phyloP scores from a whole-genome alignment of 2,329 filamentous ascomycete genomes.

The Colletotrichum shisoi region DNA sequence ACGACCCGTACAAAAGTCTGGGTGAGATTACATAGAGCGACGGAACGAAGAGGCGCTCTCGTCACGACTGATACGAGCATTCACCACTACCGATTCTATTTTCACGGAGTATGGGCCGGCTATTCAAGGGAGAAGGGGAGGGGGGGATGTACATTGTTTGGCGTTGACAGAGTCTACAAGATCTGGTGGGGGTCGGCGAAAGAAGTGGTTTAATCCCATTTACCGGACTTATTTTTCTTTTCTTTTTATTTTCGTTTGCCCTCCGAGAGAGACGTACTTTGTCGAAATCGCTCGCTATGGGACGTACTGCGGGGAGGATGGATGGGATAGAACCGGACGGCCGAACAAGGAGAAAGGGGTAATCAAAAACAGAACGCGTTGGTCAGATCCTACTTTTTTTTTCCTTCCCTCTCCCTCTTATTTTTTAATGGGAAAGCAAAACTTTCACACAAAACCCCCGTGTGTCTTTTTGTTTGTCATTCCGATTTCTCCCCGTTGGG shows the following conservation, averaged over 20 bases:
- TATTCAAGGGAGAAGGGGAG: neutral
- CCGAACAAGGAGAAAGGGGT: neutral
- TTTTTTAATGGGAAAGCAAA: constrained; percentile 18
- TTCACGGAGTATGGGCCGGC: neutral
- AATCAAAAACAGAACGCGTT: constrained; percentile 4
- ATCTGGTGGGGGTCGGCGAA: constrained; percentile 1
- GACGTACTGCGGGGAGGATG: neutral
- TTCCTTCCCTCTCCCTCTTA: no score
- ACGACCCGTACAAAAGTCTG: neutral
- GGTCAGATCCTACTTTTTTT: constrained; percentile 5
- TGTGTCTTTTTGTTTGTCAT: neutral
- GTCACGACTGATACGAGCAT: constrained; percentile 35
- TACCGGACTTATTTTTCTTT: neutral
- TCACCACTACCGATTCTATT: constrained; percentile 14
- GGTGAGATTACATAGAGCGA: constrained; percentile 6
- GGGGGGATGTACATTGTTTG: neutral
- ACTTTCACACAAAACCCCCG: neutral
- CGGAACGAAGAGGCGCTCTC: neutral
- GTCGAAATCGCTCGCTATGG: constrained; percentile 5
- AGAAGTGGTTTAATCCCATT: neutral
- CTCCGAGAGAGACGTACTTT: neutral
- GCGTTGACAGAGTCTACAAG: neutral
- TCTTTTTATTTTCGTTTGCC: neutral
- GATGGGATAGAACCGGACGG: constrained; percentile 2
- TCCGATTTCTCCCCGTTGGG: neutral